phyloP scores from a whole-genome alignment of 169 alveolate species.

The Cryptosporidium ubiquitum region DNA sequence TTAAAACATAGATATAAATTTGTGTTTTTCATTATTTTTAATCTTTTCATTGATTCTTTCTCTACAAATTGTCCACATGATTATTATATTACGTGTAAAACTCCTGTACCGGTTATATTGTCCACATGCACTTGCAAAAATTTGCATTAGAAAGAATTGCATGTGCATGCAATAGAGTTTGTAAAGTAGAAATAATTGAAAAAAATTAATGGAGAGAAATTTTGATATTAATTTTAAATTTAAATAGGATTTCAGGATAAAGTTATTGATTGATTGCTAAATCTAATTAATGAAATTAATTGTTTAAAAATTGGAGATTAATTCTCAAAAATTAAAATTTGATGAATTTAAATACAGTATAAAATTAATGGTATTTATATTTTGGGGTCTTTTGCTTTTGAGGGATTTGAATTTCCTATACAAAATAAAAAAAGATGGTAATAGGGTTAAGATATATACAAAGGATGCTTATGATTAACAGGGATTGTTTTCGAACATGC shows the following conservation, averaged over 20 bases:
- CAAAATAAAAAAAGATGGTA: not conserved
- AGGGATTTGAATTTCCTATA: slow-evolving; percentile 40
- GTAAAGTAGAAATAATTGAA: too few relatives aligned
- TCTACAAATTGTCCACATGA: not conserved
- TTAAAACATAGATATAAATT: not conserved
- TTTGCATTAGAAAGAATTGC: not conserved
- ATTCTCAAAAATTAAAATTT: too few relatives aligned
- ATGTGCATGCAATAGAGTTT: not conserved
- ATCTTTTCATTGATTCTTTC: not conserved
- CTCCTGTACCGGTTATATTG: not conserved
- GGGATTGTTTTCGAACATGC: not conserved
- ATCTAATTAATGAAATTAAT: not conserved
- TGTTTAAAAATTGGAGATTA: too few relatives aligned
- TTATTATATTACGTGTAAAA: not conserved
- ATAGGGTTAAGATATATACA: too few relatives aligned
- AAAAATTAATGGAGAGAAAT: too few relatives aligned
- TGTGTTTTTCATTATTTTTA: not conserved
- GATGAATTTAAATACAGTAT: too few relatives aligned
- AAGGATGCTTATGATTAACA: too few relatives aligned
- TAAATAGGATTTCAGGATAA: too few relatives aligned
- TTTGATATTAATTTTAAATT: too few relatives aligned
- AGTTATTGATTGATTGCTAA: too few relatives aligned
- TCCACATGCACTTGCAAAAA: not conserved
- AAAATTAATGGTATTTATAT: not conserved
- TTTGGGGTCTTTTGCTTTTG: not conserved